phyloP scores from a whole-genome alignment of 768 basidiomycete genomes.

The Lepiota venenata region DNA sequence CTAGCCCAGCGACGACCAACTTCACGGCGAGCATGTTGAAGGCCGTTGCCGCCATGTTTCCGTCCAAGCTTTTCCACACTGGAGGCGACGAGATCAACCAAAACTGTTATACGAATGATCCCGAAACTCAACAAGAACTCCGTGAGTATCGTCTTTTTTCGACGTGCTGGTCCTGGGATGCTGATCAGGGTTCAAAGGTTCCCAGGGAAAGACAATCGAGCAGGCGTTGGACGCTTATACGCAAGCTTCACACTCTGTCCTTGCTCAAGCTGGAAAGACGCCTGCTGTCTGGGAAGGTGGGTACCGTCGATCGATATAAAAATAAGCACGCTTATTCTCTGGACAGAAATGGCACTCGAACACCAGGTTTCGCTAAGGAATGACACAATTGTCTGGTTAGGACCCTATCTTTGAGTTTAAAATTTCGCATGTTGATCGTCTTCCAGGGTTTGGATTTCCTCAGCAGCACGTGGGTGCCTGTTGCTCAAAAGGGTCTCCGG shows the following conservation, averaged over 20 bases:
- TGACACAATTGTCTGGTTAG: constrained; percentile 55
- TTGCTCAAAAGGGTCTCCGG: constrained; percentile 56
- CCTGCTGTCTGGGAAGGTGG: constrained; percentile 82
- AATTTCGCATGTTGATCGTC: neutral
- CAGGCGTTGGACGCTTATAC: constrained; percentile 66
- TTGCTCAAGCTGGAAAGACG: constrained; percentile 58
- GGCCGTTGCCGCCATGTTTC: constrained; percentile 47
- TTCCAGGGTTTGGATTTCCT: constrained; percentile 69
- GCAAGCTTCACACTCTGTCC: constrained; percentile 50
- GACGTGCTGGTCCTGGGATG: neutral
- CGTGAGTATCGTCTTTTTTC: constrained; percentile 14
- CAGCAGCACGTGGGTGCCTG: constrained; percentile 52
- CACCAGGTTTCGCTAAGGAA: constrained; percentile 47
- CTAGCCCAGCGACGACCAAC: constrained; percentile 51
- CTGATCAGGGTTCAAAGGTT: neutral
- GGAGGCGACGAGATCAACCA: constrained; percentile 83
- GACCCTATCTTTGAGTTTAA: constrained; percentile 14
- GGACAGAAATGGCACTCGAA: constrained; percentile 62
- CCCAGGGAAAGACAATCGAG: constrained; percentile 49
- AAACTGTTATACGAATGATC: constrained; percentile 63
- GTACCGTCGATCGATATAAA: constrained; percentile 7
- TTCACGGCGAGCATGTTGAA: constrained; percentile 57
- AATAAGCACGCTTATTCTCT: constrained; percentile 19
- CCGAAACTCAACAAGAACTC: constrained; percentile 53
- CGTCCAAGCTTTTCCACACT: constrained; percentile 65